Conservation (phyloP, 441 rosid species). For the Eruca vesicaria region DNA sequence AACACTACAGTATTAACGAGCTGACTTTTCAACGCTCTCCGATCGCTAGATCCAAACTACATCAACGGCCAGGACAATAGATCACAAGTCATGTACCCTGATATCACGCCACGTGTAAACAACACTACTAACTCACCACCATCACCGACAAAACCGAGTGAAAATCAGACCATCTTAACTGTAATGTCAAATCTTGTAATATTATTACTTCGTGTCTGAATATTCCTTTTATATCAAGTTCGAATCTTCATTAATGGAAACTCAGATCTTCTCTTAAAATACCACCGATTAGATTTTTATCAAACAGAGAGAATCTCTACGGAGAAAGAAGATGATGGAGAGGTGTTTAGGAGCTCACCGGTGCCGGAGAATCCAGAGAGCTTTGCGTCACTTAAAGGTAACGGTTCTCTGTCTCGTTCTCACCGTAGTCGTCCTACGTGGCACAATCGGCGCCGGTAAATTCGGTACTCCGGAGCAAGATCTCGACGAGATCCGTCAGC, state of each 20-base stretch:
- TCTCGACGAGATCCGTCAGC: slow-evolving; percentile 54
- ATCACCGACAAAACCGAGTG: slow-evolving; percentile 34
- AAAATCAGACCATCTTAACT: slow-evolving; percentile 22
- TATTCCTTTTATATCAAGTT: background rate
- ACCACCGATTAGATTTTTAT: background rate
- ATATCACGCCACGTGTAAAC: background rate
- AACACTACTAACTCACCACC: slow-evolving; percentile 25
- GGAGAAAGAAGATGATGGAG: slow-evolving; percentile 37
- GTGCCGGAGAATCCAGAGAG: slow-evolving; percentile 55
- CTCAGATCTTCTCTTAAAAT: slow-evolving; percentile 30
- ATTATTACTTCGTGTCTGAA: background rate
- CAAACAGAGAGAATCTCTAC: background rate
- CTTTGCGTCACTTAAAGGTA: slow-evolving; percentile 71
- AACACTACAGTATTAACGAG: background rate
- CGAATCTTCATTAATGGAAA: slow-evolving; percentile 28
- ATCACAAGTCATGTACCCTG: slow-evolving; percentile 14
- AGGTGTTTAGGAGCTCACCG: slow-evolving; percentile 52
- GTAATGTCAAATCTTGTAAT: slow-evolving; percentile 5
- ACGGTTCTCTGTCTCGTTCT: slow-evolving; percentile 70
- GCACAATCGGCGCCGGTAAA: slow-evolving; percentile 86
- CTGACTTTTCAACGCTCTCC: slow-evolving; percentile 28
- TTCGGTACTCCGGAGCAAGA: slow-evolving; percentile 89
- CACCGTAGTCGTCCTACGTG: slow-evolving; percentile 81
- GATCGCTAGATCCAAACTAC: background rate
- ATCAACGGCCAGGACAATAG: slow-evolving; percentile 21